Evolutionary conservation across 179 eudicot species (phyloP), one percentile per base, ranked within the genome.

Genomic region (Sideroxylon spinosum): DNA sequence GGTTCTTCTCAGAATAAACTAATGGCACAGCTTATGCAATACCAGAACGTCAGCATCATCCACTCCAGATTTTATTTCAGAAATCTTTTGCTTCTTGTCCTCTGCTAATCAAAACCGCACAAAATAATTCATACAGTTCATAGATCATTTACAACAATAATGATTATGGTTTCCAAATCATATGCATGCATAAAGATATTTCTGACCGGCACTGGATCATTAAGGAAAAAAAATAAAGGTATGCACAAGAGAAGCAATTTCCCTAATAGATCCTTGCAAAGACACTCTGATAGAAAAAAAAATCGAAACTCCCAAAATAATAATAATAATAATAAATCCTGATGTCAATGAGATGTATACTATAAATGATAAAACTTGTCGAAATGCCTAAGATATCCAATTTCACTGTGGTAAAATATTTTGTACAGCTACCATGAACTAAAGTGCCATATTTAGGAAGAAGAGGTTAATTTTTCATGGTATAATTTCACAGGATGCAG

Each of bases 11-110:
- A 70, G 71, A 68, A 59, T 64, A 64, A 64, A n/a, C 44, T 37
- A 78, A 52, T 17, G 46, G 22, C 19, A 68, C 77, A 32, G 10
- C 37, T 32, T 12, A 70, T n/a, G 57, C 20, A 29, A 57, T 93
- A 95, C 98, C 98, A 95, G 81, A 76, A 93, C 91, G 83, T 93
- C 98, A 75, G 98, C 98, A 76, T 95, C 98, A 80, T 91, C 98
- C 65, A 93, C 72, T 77, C 93, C 97, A 17, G 88, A 86, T 82
- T 90, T 88, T n/a, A 93, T 83, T 84, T 95, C 95, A 29, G 88
- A 77, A 44, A 91, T 70, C 87, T 93, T 90, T 83, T 90, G 87
- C 73, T 86, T 90, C 85, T 85, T 95, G 77, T 89, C 88, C 81
- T 85, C 97, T 91, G 88, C 77, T 82, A 68, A 83, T 76, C 80